These are phyloP conservation scores for Nakazawaea wyomingensis DNA, from an alignment of 805 yeast species.

Conservation along the genomic window DNA sequence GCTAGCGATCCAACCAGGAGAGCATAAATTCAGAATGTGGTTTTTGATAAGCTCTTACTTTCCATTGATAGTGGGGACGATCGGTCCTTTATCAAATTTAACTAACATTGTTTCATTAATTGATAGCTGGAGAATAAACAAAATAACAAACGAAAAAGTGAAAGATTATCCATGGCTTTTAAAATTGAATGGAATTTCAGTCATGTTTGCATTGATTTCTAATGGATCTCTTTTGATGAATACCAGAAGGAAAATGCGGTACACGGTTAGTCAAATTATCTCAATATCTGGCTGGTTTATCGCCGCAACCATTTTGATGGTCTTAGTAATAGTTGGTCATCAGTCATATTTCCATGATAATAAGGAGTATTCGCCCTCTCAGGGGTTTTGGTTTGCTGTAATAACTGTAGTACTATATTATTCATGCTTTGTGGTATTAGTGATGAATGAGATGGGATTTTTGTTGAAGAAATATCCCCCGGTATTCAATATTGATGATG, in stretches of 20 bases:
- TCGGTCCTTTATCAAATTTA: constrained; percentile 76
- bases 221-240: constrained; percentile 68
- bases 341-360: constrained; percentile 22
- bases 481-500: constrained; percentile 55
- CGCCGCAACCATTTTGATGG: constrained; percentile 51
- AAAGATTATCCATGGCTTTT: constrained; percentile 41
- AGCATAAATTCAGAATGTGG: constrained; percentile 40
- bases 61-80: constrained; percentile 72
- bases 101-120: constrained; percentile 67
- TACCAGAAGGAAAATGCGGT: constrained; percentile 53
- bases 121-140: constrained; percentile 55
- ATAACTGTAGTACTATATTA: constrained; percentile 61
- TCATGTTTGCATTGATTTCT: constrained; percentile 61
- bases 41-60: constrained; percentile 60
- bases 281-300: constrained; percentile 61
- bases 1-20: constrained; percentile 28
- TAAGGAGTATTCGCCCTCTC: constrained; percentile 31
- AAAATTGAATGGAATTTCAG: constrained; percentile 55
- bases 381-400: constrained; percentile 78
- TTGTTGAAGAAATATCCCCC: constrained; percentile 58
- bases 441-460: constrained; percentile 61
- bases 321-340: constrained; percentile 38
- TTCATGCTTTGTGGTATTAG: constrained; percentile 45
- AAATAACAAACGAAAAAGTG: constrained; percentile 20
- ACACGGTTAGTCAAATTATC: constrained; percentile 54